phyloP scores from a whole-genome alignment of 2,329 filamentous ascomycete genomes.

The Xylariaceae sp. region DNA sequence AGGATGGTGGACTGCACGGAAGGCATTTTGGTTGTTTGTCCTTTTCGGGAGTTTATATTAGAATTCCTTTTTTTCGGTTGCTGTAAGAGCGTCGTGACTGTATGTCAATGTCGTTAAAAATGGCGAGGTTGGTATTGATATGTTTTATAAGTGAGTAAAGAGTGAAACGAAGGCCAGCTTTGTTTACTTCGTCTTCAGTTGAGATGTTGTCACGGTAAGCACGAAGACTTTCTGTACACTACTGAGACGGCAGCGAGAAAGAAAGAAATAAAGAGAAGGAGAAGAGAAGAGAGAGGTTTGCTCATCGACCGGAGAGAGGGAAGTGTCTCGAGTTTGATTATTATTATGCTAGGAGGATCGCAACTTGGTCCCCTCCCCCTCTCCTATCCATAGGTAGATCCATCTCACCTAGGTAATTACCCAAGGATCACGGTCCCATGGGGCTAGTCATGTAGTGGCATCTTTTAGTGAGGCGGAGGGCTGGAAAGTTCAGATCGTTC shows the following conservation, averaged over 20 bases:
- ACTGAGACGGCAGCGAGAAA: constrained; percentile 3
- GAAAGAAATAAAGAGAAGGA: neutral
- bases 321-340: neutral
- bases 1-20: constrained; percentile 23
- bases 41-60: neutral
- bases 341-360: neutral
- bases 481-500: neutral
- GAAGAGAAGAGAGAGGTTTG: neutral
- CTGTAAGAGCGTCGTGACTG: neutral
- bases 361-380: neutral
- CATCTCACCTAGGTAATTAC: constrained; percentile 8
- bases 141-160: neutral
- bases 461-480: constrained; percentile 4
- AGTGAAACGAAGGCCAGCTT: constrained; percentile 18
- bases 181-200: constrained; percentile 8
- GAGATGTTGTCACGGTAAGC: constrained; percentile 5
- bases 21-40: constrained; percentile 21
- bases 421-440: constrained; percentile 18
- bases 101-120: neutral
- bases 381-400: neutral
- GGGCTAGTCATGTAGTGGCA: constrained; percentile 2
- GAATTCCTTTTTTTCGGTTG: neutral
- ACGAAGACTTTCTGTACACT: constrained; percentile 6
- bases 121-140: constrained; percentile 2
- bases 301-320: neutral